These are phyloP conservation scores for Actinomortierella ambigua DNA, from an alignment of 371 early-diverging fungal species.

Conservation along the genomic window DNA sequence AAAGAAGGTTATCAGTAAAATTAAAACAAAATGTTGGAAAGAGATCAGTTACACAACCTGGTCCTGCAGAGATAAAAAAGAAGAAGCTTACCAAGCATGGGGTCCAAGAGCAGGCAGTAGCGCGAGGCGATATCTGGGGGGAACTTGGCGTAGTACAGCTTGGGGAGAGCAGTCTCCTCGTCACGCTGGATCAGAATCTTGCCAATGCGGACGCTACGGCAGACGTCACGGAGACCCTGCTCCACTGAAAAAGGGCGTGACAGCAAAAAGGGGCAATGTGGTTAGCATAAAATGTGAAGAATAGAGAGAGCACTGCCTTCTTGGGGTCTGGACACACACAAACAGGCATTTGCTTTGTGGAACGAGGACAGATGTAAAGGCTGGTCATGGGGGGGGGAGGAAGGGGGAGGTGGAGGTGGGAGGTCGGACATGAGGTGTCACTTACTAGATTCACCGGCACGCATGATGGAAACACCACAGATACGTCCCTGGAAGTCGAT, in stretches of 20 bases:
- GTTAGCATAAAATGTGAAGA: no score
- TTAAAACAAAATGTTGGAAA: no score
- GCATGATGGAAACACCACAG: slow-evolving; percentile 95
- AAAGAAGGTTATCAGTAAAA: no score
- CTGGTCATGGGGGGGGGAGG: no score
- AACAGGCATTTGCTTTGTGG: no score
- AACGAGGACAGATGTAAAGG: no score
- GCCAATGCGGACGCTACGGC: slow-evolving; percentile 90
- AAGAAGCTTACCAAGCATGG: slow-evolving; percentile 80
- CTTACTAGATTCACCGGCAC: slow-evolving; percentile 88
- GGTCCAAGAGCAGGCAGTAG: slow-evolving; percentile 88
- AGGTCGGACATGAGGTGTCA: no score
- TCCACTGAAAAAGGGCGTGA: slow-evolving; percentile 56
- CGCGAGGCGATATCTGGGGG: slow-evolving; percentile 87
- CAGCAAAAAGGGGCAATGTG: background rate
- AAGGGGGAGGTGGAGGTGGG: no score
- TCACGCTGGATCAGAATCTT: slow-evolving; percentile 95
- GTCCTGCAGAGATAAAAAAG: background rate
- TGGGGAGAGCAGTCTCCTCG: slow-evolving; percentile 90
- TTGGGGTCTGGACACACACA: no score
- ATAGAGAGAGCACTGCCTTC: no score
- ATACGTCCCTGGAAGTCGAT: slow-evolving; percentile 86
- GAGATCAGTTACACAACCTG: no score
- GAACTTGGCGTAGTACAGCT: slow-evolving; percentile 91
- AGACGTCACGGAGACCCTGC: slow-evolving; percentile 90